phyloP scores from a whole-genome alignment of 352 stramenopile genomes.

The Pythium monospermum region DNA sequence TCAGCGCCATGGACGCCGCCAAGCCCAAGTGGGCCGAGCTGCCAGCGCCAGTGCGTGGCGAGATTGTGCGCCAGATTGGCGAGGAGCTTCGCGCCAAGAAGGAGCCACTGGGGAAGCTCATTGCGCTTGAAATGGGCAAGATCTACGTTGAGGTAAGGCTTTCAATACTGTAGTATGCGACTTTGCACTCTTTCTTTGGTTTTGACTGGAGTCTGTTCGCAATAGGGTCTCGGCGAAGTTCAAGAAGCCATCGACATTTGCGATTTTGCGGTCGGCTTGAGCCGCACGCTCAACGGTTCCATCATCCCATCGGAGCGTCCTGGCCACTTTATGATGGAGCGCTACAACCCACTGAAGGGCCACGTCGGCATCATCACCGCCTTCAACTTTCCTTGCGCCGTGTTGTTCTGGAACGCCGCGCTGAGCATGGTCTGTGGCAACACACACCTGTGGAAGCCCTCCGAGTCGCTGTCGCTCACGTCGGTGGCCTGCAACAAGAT shows the following conservation, averaged over 20 bases:
- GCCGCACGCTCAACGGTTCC: constrained; percentile 81
- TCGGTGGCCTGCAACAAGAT: constrained; percentile 91
- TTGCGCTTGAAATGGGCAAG: constrained; percentile 93
- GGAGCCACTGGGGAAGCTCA: constrained; percentile 85
- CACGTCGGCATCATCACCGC: constrained; percentile 92
- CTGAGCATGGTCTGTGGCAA: constrained; percentile 90
- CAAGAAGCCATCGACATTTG: constrained; percentile 94
- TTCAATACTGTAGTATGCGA: no score
- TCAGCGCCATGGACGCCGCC: constrained; percentile 75
- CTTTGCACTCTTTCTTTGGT: not conserved
- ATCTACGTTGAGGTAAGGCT: constrained; percentile 78
- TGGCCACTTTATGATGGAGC: constrained; percentile 93
- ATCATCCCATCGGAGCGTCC: constrained; percentile 89
- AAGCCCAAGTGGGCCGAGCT: constrained; percentile 84
- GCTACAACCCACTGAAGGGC: constrained; percentile 91
- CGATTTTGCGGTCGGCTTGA: constrained; percentile 91
- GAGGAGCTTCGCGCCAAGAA: constrained; percentile 87
- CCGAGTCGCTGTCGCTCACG: constrained; percentile 84
- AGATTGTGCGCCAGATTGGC: constrained; percentile 92
- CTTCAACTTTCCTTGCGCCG: constrained; percentile 92
- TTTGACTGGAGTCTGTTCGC: not conserved
- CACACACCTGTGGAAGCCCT: constrained; percentile 91
- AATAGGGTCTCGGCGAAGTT: constrained; percentile 87
- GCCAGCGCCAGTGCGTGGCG: constrained; percentile 81
- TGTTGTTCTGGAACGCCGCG: constrained; percentile 90